Conservation (phyloP, 306 rosid genomes). For the Cotoneaster glaucophyllus region DNA sequence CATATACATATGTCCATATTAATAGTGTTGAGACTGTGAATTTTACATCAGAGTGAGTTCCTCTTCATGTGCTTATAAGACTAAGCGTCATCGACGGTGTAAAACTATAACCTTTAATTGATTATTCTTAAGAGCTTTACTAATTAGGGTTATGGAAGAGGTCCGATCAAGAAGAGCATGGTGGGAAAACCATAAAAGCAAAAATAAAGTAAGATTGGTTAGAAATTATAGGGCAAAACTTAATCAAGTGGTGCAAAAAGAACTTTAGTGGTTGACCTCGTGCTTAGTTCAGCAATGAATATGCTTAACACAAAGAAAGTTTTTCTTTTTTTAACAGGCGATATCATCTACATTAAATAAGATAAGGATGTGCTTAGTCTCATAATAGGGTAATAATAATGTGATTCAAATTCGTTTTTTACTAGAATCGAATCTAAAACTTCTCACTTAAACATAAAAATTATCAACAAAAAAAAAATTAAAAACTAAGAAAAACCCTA, state of each 20-base stretch:
- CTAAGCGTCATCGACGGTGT: neutral
- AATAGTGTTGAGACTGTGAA: neutral
- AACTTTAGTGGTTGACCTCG: slow-evolving; percentile 67
- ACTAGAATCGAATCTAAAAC: no score
- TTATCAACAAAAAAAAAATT: neutral
- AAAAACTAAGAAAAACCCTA: slow-evolving; percentile 18
- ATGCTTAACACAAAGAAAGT: slow-evolving; percentile 28
- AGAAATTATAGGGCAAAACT: neutral
- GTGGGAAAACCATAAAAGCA: neutral
- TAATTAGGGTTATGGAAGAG: neutral
- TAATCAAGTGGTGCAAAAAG: slow-evolving; percentile 10
- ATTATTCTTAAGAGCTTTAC: neutral
- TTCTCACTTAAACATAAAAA: neutral
- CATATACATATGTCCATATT: no score
- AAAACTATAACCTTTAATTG: neutral
- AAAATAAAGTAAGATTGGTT: neutral
- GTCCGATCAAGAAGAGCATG: neutral
- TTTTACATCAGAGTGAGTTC: neutral
- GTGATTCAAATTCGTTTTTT: accelerated
- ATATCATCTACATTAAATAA: no score
- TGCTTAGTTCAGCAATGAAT: slow-evolving; percentile 45
- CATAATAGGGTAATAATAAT: no score
- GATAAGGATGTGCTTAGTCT: no score
- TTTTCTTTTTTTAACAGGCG: no score
- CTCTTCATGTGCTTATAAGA: neutral